Evolutionary conservation across 805 yeast species (phyloP), one percentile per base, ranked within the genome.

Genomic region (Yarrowia alimentaria): DNA sequence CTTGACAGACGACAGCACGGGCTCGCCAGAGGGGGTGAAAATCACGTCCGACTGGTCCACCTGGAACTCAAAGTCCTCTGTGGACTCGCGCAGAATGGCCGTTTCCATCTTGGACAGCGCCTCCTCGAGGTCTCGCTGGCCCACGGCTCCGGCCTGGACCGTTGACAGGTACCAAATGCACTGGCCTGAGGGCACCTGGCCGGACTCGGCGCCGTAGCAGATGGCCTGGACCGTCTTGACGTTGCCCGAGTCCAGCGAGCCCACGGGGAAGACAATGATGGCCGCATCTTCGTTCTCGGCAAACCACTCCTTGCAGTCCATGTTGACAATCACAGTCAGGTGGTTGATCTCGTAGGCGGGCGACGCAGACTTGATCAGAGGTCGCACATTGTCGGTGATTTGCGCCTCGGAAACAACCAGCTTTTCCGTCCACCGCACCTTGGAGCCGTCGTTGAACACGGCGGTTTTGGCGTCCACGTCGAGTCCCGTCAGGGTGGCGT

Each of bases 301-400:
- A 70, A 90, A 85, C 98, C 98, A 91, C 69, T 89, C 95, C 47
- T 75, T 77, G 70, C 98, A 91, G 56, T 84, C 84, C 61, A 85
- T 85, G 57, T 83, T 82, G 17, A 90, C 97, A 33, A 88, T 78
- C 9, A 91, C 85, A 5, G 85, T 79, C 64, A 91, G 67, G 58
- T 96, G 77, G 47, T 89, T 83, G 25, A 85, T 73, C 59, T 80
- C 37, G 19, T 32, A 30, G 11, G 28, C 21, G 16, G 55, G 28
- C 18, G 33, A 14, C 43, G 48, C 9, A 31, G 59, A 69, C n/a
- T 51, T 35, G 14, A 55, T 20, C 37, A 30, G 16, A 32, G 54
- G 16, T 10, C 19, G 53, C 54, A 30, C 37, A 21, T 30, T 26
- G 25, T 43, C 49, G n/a, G 30, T 42, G 25, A 30, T 24, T 51